Percentiles rank a stretch among this genome's conserved stretches.
These are phyloP conservation scores for Coniochaeta sp. DNA, from an alignment of 2,329 filamentous ascomycete genomes.

Conservation along the genomic window DNA sequence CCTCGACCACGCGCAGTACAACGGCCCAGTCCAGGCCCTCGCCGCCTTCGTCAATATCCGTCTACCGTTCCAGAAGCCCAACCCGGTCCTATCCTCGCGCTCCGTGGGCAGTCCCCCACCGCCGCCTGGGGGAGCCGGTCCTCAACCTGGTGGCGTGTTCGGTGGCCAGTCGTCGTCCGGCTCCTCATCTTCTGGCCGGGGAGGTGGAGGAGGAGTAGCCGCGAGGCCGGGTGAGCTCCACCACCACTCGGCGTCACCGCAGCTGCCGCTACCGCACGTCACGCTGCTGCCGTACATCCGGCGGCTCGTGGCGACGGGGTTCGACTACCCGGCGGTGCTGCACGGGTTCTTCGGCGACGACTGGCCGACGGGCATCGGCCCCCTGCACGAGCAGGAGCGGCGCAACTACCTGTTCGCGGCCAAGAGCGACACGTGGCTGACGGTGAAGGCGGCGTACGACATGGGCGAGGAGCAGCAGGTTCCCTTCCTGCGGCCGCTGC, in stretches of 20 bases:
- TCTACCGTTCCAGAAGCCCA: constrained; percentile 70
- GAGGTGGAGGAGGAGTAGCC: background rate
- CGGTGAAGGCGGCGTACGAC: constrained; percentile 86
- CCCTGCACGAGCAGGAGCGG: constrained; percentile 80
- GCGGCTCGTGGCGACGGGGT: constrained; percentile 82
- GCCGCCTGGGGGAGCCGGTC: constrained; percentile 25
- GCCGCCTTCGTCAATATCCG: constrained; percentile 89
- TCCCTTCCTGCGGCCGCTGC: constrained; percentile 81
- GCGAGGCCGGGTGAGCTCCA: constrained; percentile 8
- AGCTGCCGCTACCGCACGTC: constrained; percentile 30
- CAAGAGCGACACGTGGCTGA: constrained; percentile 85
- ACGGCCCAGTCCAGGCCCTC: constrained; percentile 73
- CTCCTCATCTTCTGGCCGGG: background rate
- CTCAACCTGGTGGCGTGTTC: constrained; percentile 23
- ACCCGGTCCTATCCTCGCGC: constrained; percentile 35
- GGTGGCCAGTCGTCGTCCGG: background rate
- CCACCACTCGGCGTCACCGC: constrained; percentile 14
- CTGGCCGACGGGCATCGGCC: constrained; percentile 73
- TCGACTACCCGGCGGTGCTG: constrained; percentile 79
- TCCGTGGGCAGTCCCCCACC: constrained; percentile 23
- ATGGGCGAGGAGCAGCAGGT: constrained; percentile 75
- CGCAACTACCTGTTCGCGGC: constrained; percentile 93
- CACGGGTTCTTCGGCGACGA: constrained; percentile 97
- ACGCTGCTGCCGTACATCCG: constrained; percentile 85
- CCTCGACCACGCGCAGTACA: constrained; percentile 83